phyloP scores from a whole-genome alignment of 805 yeast species.

The Metschnikowia continentalis region DNA sequence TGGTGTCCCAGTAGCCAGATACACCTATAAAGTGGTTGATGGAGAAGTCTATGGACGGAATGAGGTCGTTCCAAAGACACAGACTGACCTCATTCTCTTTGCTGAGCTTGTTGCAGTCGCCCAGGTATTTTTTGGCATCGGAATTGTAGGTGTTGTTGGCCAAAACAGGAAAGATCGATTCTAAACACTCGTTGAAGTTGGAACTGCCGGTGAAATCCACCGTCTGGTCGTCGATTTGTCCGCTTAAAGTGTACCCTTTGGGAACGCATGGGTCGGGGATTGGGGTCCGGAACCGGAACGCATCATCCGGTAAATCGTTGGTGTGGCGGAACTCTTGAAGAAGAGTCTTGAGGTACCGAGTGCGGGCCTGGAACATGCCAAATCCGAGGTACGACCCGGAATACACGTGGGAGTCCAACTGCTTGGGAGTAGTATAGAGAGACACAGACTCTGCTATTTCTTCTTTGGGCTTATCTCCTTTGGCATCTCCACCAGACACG shows the following conservation, averaged over 20 bases:
- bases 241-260: slow-evolving; percentile 31
- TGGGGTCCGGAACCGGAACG: slow-evolving; percentile 23
- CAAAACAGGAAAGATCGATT: slow-evolving; percentile 44
- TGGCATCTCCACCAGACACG: too few relatives aligned
- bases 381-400: slow-evolving; percentile 57
- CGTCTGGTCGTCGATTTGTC: slow-evolving; percentile 21
- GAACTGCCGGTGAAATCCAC: slow-evolving; percentile 50
- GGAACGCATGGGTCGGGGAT: slow-evolving; percentile 59
- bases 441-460: neutral
- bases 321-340: slow-evolving; percentile 19
- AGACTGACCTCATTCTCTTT: slow-evolving; percentile 34
- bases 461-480: too few relatives aligned
- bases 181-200: slow-evolving; percentile 46
- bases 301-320: slow-evolving; percentile 13
- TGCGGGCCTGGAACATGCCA: slow-evolving; percentile 56
- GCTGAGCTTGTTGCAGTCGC: slow-evolving; percentile 30
- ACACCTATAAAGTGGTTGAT: slow-evolving; percentile 58
- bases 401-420: slow-evolving; percentile 39
- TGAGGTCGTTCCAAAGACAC: slow-evolving; percentile 49
- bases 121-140: slow-evolving; percentile 17
- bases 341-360: slow-evolving; percentile 40
- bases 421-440: neutral
- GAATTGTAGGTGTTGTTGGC: slow-evolving; percentile 26
- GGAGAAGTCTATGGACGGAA: slow-evolving; percentile 56
- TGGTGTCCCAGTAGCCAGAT: slow-evolving; percentile 64